phyloP scores from a whole-genome alignment of 2,329 filamentous ascomycete genomes.

The Exophiala lecanii-corni region DNA sequence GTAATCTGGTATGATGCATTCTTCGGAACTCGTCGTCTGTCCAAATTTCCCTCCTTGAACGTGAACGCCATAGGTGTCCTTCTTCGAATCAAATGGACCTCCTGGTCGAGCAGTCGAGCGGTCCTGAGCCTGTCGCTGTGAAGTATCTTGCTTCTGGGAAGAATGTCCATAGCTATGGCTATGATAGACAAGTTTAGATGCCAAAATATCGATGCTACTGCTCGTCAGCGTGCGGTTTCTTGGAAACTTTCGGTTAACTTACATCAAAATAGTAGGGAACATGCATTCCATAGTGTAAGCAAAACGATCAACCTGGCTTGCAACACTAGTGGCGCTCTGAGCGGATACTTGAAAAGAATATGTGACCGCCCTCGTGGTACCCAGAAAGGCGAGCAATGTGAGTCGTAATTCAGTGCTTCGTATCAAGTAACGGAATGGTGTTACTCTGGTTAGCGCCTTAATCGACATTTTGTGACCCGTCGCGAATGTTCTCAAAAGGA shows the following conservation, averaged over 20 bases:
- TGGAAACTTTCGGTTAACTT: neutral
- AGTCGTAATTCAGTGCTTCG: neutral
- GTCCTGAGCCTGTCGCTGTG: neutral
- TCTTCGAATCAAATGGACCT: neutral
- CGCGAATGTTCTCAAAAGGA: neutral
- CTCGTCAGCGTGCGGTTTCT: neutral
- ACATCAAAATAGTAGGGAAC: neutral
- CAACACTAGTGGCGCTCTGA: neutral
- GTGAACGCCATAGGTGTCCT: neutral
- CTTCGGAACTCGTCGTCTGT: neutral
- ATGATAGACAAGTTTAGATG: neutral
- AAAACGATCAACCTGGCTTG: neutral
- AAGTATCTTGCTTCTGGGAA: neutral
- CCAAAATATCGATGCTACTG: neutral
- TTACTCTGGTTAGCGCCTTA: neutral
- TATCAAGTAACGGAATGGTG: neutral
- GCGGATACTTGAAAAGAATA: slow-evolving; percentile 1
- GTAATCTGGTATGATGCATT: neutral
- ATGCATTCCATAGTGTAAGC: slow-evolving; percentile 1
- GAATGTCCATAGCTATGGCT: neutral
- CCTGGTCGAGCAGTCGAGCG: neutral
- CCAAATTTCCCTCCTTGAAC: neutral
- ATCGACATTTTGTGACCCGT: neutral
- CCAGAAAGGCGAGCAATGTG: neutral
- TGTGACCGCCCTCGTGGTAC: slow-evolving; percentile 1